These are phyloP conservation scores for Saccharomycopsis sp. DNA, from an alignment of 805 yeast genomes.

Conservation along the genomic window DNA sequence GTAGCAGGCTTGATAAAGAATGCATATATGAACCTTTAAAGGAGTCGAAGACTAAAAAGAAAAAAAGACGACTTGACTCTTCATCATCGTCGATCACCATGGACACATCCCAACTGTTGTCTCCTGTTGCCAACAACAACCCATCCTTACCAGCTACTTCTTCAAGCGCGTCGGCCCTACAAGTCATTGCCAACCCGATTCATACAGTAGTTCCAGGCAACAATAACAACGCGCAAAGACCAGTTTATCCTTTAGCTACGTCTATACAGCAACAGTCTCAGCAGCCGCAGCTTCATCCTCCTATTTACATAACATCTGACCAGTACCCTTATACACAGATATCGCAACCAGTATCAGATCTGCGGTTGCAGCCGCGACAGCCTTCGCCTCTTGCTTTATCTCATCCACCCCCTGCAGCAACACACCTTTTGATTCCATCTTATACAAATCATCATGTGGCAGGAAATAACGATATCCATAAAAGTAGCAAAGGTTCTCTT, in stretches of 20 bases:
- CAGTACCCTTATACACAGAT: not conserved
- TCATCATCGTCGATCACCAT: not conserved
- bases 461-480: not conserved
- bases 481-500: slow-evolving; percentile 14
- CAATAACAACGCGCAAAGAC: not conserved
- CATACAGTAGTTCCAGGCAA: too few relatives aligned
- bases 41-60: slow-evolving; percentile 29
- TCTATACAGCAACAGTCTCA: not conserved
- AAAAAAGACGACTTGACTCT: not conserved
- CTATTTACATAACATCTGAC: not conserved
- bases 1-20: slow-evolving; percentile 31
- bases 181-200: not conserved
- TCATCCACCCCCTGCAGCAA: not conserved
- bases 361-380: not conserved
- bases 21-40: slow-evolving; percentile 34
- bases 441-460: not conserved
- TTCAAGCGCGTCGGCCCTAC: not conserved
- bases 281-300: not conserved
- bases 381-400: not conserved
- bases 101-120: not conserved
- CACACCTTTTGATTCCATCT: not conserved
- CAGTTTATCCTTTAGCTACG: not conserved
- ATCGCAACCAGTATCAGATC: not conserved
- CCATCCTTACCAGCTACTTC: not conserved
- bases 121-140: not conserved